Percentiles rank a stretch among this genome's conserved stretches.
Evolutionary conservation across 495 filamentous ascomycete genomes (phyloP).

Genomic region (Talaromyces liani): DNA sequence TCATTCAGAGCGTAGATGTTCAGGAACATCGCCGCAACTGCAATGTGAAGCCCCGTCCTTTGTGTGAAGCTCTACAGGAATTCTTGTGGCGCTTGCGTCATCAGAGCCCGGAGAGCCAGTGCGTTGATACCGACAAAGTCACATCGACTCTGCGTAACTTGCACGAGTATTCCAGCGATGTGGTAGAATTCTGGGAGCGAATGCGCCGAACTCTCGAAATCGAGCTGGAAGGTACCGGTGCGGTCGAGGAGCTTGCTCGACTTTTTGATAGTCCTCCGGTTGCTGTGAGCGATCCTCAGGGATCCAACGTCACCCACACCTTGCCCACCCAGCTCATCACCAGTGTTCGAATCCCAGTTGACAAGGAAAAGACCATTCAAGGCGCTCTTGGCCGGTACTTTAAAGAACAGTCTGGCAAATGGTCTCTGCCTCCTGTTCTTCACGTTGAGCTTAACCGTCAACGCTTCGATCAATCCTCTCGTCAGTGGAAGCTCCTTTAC

Average conservation of each 20-base stretch:
- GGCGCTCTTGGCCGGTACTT: constrained; percentile 27
- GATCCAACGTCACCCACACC: constrained; percentile 19
- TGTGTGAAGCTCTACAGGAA: constrained; percentile 41
- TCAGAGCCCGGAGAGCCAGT: constrained; percentile 28
- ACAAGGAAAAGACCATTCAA: constrained; percentile 25
- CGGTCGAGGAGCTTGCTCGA: constrained; percentile 27
- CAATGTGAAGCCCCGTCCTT: constrained; percentile 42
- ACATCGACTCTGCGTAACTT: constrained; percentile 35
- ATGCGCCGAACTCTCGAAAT: constrained; percentile 44
- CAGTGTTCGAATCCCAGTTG: constrained; percentile 29
- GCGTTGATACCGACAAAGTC: constrained; percentile 37
- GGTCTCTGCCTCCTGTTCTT: constrained; percentile 42
- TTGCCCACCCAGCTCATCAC: constrained; percentile 35
- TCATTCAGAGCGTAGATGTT: constrained; percentile 43
- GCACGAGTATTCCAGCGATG: constrained; percentile 37
- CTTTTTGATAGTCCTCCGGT: constrained; percentile 38
- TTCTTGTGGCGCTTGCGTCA: constrained; percentile 35
- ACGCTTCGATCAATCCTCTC: constrained; percentile 38
- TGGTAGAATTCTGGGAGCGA: constrained; percentile 48
- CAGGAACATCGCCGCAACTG: constrained; percentile 43
- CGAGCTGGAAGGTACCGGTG: constrained; percentile 40
- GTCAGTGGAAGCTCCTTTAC: constrained; percentile 53
- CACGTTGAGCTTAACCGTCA: constrained; percentile 55
- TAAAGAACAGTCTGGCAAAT: constrained; percentile 26
- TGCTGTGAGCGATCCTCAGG: constrained; percentile 2